Conservation (phyloP, 225 moss, liverwort and hornwort species). For the Bryum argenteum region DNA sequence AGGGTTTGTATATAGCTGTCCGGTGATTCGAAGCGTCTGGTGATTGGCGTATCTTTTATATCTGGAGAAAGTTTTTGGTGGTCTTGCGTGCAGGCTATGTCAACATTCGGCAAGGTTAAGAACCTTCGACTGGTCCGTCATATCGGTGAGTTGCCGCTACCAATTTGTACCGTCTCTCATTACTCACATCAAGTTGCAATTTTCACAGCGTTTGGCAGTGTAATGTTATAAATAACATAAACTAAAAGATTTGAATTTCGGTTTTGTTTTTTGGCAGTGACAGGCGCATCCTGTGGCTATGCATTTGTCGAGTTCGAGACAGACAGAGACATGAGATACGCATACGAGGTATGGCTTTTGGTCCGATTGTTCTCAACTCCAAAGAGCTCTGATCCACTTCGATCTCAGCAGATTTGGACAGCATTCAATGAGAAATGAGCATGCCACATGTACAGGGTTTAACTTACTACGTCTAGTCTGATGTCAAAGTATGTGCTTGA, state of each 20-base stretch:
- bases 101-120: constrained; percentile 83
- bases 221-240: too few relatives aligned
- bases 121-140: constrained; percentile 84
- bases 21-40: too few relatives aligned
- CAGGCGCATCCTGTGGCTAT: constrained; percentile 94
- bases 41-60: neutral
- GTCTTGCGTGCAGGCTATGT: constrained; percentile 76
- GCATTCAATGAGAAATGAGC: neutral
- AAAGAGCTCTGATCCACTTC: neutral
- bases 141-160: constrained; percentile 61
- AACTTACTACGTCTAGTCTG: too few relatives aligned
- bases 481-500: too few relatives aligned
- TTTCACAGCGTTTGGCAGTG: constrained; percentile 6
- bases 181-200: constrained; percentile 12
- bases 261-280: constrained; percentile 59
- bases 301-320: constrained; percentile 92
- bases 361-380: neutral
- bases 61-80: constrained; percentile 11
- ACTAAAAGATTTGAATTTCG: too few relatives aligned
- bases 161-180: constrained; percentile 15
- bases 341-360: constrained; percentile 70
- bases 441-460: too few relatives aligned
- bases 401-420: neutral
- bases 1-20: neutral
- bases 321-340: constrained; percentile 75